These are phyloP conservation scores for Ophiostoma triangulosporum DNA, from an alignment of 2,329 filamentous ascomycete genomes.

Conservation along the genomic window DNA sequence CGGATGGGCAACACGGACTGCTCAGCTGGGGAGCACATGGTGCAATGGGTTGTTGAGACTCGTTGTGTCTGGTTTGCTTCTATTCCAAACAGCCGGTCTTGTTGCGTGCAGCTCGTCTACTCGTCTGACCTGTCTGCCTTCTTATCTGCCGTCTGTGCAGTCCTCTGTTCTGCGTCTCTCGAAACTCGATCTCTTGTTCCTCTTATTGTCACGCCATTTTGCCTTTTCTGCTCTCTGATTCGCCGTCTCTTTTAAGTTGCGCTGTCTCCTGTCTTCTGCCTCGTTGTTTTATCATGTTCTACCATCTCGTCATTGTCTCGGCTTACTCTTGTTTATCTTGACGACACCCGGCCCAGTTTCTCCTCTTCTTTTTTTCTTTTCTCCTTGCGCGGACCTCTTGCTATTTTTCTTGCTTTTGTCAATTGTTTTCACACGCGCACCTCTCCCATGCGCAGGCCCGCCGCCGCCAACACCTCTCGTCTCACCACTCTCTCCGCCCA, in stretches of 20 bases:
- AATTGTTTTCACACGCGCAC: neutral
- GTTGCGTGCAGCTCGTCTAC: neutral
- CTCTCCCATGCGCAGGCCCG: neutral
- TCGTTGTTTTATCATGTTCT: neutral
- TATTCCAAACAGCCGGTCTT: neutral
- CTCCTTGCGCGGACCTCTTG: neutral
- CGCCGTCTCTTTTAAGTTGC: neutral
- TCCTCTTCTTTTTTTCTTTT: neutral
- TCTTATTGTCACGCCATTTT: neutral
- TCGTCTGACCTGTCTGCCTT: neutral
- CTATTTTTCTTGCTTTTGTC: conserved; percentile 1
- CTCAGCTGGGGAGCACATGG: too few species aligned
- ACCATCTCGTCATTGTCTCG: neutral
- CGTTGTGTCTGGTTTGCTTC: too few species aligned
- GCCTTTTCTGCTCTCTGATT: neutral
- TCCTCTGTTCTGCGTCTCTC: neutral
- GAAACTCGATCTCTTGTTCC: neutral
- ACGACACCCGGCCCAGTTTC: neutral
- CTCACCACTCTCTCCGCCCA: too few species aligned
- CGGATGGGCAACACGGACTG: neutral
- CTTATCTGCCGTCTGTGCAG: neutral
- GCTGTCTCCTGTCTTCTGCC: neutral
- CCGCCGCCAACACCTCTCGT: neutral
- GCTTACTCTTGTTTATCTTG: neutral
- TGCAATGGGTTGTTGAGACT: neutral